Base-by-base conservation (phyloP, 2,329 filamentous ascomycete genomes). In the Triangularia verruculosa region DNA sequence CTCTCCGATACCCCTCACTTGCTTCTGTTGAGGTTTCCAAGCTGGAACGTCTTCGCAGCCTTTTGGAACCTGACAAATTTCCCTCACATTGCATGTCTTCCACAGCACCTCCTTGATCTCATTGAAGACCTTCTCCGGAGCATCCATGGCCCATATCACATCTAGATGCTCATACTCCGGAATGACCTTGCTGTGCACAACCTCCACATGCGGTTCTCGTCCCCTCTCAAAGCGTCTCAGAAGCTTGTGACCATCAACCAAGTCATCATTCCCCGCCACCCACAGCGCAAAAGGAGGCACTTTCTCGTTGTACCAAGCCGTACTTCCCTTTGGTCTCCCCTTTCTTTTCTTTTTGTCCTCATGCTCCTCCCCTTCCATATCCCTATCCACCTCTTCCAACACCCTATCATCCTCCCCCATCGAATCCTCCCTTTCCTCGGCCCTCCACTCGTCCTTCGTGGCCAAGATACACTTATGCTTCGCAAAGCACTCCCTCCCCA, bases 61-160 rank as follows among this genome's bases (percentile, higher is more conserved):
- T 55, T 75, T 79, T 0, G 92, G 91, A 9, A 86, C 80, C 25
- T 86, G 82, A 71, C 89, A 94, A 22, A 77, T 61, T 11, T 80
- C 79, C 59, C 86, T 75, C 27, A 69, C 79, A 55, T 86, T 34
- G 78, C 87, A 79, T 1, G 92, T 96, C 75, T 88, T 88, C 93
- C 93, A 97, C 12, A 97, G 76, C 13, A 96, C 89, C 71, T 94
- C 89, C 28, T 87, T 84, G 0, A 97, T 80, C 77, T 96, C 93
- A 62, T 80, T 82, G 4, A 93, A 95, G 0, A 97, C 91, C 74
- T 94, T 86, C 56, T 94, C 88, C 15, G 93, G 86, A 0, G 88
- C 87, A 72, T 97, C 93, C 82, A 97, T 92, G 0, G 93, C 93
- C 94, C 94, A 97, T 39, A 98, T 87, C 1, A 97, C 92, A 77